phyloP scores from a whole-genome alignment of 148 eudicot species.

The Camellia granthamiana region DNA sequence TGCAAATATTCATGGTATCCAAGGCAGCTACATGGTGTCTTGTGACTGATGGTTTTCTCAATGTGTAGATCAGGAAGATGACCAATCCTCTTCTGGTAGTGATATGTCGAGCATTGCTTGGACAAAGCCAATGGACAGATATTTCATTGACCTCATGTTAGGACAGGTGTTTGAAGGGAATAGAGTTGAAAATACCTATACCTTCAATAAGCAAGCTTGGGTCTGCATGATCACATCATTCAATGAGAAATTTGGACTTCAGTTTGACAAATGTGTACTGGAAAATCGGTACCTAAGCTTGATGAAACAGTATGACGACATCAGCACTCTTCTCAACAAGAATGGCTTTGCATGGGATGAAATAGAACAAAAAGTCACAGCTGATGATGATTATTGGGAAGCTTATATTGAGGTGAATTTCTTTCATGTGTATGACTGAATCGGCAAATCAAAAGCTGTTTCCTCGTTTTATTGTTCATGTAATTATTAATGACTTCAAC shows the following conservation, averaged over 20 bases:
- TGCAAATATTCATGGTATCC: neutral
- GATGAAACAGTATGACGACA: constrained; percentile 8
- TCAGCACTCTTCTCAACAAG: constrained; percentile 2
- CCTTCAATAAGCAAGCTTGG: constrained; percentile 15
- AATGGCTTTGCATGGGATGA: constrained; percentile 11
- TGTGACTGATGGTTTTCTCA: neutral
- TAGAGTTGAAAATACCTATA: constrained; percentile 1
- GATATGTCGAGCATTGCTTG: neutral
- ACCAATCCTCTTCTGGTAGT: constrained; percentile 3
- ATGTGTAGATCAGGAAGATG: constrained; percentile 5
- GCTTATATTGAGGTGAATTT: constrained; percentile 8
- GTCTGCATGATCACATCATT: constrained; percentile 10
- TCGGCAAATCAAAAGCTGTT: too few species aligned
- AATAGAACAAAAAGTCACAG: constrained; percentile 3
- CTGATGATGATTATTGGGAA: constrained; percentile 9
- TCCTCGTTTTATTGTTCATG: too few species aligned
- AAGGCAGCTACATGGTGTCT: neutral
- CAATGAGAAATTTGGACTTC: constrained; percentile 12
- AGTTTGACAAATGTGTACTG: neutral
- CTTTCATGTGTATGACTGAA: neutral
- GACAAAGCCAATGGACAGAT: constrained; percentile 16
- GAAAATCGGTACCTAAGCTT: constrained; percentile 12
- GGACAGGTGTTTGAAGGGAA: constrained; percentile 16
- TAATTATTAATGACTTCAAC: too few species aligned
- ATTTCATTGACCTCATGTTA: constrained; percentile 14